Evolutionary conservation across 2,329 filamentous ascomycete species (phyloP).

Genomic region (Colletotrichum tabaci): DNA sequence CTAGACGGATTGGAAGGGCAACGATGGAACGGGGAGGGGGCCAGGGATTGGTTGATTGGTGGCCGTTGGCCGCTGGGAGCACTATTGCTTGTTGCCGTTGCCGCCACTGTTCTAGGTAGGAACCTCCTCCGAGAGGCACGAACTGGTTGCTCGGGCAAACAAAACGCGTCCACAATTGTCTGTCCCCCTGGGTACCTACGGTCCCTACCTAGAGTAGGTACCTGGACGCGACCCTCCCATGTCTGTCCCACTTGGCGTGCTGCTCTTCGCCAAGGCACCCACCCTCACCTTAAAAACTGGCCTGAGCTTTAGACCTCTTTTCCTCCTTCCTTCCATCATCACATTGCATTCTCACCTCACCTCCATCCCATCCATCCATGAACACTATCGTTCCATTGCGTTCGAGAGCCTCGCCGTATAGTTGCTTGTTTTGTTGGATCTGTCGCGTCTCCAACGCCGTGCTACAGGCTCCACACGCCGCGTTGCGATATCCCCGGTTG

Average conservation of each 20-base stretch:
- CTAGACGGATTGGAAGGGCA: slow-evolving; percentile 38
- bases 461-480: background rate
- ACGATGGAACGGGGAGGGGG: slow-evolving; percentile 10
- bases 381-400: no score
- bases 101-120: background rate
- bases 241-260: slow-evolving; percentile 25
- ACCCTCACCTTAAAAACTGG: slow-evolving; percentile 21
- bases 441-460: background rate
- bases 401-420: no score
- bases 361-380: background rate
- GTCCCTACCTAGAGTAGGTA: no score
- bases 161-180: slow-evolving; percentile 31
- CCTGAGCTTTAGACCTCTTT: slow-evolving; percentile 5
- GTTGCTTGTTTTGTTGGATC: no score
- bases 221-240: slow-evolving; percentile 26
- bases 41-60: background rate
- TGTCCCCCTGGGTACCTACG: background rate
- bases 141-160: slow-evolving; percentile 40
- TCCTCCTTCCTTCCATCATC: background rate
- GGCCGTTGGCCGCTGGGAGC: background rate
- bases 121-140: background rate
- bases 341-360: background rate
- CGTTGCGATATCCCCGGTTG: background rate
- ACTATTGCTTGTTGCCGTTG: background rate
- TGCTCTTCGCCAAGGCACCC: background rate